Percentiles rank a stretch among this genome's conserved stretches.
phyloP scores from a whole-genome alignment of 169 alveolate genomes.

The Eimeria mitis region DNA sequence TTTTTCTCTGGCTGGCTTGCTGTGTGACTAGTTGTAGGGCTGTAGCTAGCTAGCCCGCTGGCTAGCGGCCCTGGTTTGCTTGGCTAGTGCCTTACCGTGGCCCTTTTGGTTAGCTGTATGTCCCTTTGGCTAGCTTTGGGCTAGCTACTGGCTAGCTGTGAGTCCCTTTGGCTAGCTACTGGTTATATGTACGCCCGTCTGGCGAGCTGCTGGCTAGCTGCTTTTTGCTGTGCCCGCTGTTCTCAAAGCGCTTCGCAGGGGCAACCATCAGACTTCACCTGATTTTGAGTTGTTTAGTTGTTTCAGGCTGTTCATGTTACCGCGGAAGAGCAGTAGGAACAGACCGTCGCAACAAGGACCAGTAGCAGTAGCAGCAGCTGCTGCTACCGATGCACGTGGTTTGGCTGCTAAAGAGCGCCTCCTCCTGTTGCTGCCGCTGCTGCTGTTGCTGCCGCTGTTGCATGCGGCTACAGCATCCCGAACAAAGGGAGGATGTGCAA shows the following conservation, averaged over 20 bases:
- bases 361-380: not conserved
- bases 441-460: not conserved
- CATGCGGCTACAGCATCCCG: not conserved
- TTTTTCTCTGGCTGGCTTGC: not conserved
- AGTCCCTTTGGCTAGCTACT: too few species aligned
- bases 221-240: not conserved
- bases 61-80: not conserved
- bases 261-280: not conserved
- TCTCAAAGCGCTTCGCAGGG: not conserved
- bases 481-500: not conserved
- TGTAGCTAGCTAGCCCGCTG: not conserved
- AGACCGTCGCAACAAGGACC: not conserved
- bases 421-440: not conserved
- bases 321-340: not conserved
- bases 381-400: not conserved
- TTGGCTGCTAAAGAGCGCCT: not conserved
- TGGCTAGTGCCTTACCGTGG: not conserved
- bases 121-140: not conserved
- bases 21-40: not conserved
- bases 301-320: not conserved
- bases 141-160: not conserved
- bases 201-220: not conserved
- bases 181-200: too few species aligned
- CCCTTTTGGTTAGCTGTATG: not conserved
- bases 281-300: not conserved